Percentiles rank a stretch among this genome's conserved stretches.
Conservation (phyloP, 2,329 filamentous ascomycete genomes). For the Sclerotiophoma versabilis region DNA sequence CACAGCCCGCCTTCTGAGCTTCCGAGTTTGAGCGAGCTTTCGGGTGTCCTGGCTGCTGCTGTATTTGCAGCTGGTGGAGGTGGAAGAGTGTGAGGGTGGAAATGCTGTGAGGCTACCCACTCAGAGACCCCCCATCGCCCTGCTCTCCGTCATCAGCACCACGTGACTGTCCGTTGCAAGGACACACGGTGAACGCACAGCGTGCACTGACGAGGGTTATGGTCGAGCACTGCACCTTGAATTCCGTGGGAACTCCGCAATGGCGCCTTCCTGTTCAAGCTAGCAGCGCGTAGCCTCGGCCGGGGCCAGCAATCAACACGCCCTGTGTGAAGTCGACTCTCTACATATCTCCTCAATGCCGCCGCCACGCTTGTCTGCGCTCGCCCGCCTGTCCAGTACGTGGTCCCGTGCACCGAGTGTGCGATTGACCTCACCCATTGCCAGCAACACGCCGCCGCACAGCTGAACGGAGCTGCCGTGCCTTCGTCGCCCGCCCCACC, state of each 20-base stretch:
- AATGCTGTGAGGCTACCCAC: no score
- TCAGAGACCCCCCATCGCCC: not conserved
- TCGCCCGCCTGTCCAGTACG: constrained; percentile 40
- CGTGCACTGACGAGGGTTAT: not conserved
- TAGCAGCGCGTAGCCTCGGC: constrained; percentile 1
- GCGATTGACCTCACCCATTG: constrained; percentile 37
- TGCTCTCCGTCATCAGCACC: not conserved
- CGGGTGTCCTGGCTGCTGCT: not conserved
- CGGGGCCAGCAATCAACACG: constrained; percentile 2
- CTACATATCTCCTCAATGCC: constrained; percentile 30
- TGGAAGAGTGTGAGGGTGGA: not conserved
- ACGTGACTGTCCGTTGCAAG: not conserved
- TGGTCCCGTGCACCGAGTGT: constrained; percentile 30
- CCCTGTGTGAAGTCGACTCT: not conserved
- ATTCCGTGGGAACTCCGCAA: not conserved
- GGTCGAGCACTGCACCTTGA: not conserved
- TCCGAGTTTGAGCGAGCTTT: no score
- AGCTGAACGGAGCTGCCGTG: constrained; percentile 11
- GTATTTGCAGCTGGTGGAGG: not conserved
- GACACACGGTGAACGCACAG: not conserved
- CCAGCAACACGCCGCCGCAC: constrained; percentile 25
- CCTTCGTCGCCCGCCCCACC: constrained; percentile 16
- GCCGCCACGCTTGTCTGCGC: constrained; percentile 26
- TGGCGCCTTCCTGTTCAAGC: constrained; percentile 1
- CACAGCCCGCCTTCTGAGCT: no score